phyloP scores from a whole-genome alignment of 2,329 filamentous ascomycete species.

The Venturiaceae sp. region DNA sequence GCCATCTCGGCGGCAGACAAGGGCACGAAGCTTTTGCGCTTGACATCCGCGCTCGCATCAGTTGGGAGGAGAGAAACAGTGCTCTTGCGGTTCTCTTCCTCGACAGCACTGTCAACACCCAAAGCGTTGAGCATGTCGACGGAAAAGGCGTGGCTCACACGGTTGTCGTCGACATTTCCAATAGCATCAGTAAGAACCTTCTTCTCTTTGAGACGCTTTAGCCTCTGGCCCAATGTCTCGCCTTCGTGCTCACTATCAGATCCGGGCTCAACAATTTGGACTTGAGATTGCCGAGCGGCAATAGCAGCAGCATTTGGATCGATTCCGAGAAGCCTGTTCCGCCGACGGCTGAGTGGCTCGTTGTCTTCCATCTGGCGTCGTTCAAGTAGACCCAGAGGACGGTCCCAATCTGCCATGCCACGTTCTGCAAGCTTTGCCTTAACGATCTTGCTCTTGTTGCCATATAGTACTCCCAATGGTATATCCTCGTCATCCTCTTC shows the following conservation, averaged over 20 bases:
- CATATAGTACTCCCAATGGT: constrained; percentile 72
- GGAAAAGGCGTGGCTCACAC: constrained; percentile 56
- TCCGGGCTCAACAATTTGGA: constrained; percentile 21
- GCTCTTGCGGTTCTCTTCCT: constrained; percentile 12
- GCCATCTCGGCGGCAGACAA: constrained; percentile 8
- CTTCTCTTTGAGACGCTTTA: constrained; percentile 53
- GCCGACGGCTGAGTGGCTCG: constrained; percentile 72
- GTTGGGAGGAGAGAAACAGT: neutral
- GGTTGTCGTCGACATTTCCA: constrained; percentile 12
- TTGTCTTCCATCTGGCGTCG: constrained; percentile 82
- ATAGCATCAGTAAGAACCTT: constrained; percentile 32
- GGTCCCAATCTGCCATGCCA: constrained; percentile 45
- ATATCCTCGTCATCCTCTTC: constrained; percentile 62
- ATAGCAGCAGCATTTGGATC: neutral
- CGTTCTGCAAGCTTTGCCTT: constrained; percentile 35
- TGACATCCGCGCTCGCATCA: neutral
- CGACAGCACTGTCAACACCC: constrained; percentile 34
- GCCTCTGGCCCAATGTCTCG: constrained; percentile 58
- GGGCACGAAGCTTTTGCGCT: constrained; percentile 9
- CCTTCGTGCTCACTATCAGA: constrained; percentile 41
- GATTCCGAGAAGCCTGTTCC: constrained; percentile 60
- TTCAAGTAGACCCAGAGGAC: constrained; percentile 66
- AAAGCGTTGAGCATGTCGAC: constrained; percentile 59
- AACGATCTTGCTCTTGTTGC: constrained; percentile 45
- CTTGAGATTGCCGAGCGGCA: constrained; percentile 14